Evolutionary conservation across 169 alveolate genomes (phyloP), one percentile per base, ranked within the genome.

Genomic region (Eimeria acervulina): DNA sequence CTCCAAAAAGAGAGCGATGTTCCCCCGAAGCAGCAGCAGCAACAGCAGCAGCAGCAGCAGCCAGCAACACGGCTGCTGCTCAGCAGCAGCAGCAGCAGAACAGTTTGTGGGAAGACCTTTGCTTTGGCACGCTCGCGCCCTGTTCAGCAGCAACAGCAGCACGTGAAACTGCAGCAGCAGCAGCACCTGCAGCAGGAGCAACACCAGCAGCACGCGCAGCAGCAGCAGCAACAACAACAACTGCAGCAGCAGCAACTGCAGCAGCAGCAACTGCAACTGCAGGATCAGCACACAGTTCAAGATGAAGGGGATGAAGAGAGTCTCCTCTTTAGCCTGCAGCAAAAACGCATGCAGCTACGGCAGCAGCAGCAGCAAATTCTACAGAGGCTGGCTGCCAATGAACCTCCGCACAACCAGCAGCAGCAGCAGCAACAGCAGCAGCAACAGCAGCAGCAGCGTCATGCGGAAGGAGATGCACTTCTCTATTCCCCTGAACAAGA

Each of bases 301-400:
- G 59, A 33, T 21, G 88, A 28, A 15, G 68, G 31, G 1, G 90
- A 81, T 81, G 90, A 81, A 42, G 90, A 81, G 90, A 26, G 13
- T 44, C 90, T 81, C n/a, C 90, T 81, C 26, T 44, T 81, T 23
- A 40, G 66, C 51, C 52, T 81, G 90, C 90, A 81, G 90, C 66
- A 47, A 55, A 81, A 44, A 21, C 90, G 90, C 72, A 44, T 81
- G 90, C 90, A 81, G 70, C 90, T 81, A 44, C 66, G 90, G n/a
- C 52, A 33, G 90, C 90, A 81, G 90, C 90, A 81, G 90, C 90
- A 81, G 90, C 90, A 81, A 40, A 81, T 81, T 26, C 90, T 81
- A 10, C 33, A 47, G 47, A 42, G 70, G 66, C 90, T 81, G 51
- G 90, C 90, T 21, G 40, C 70, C 5, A 15, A 13, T 10, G 72